Conservation (phyloP, 345 rosid species). For the Eutrema japonicum region DNA sequence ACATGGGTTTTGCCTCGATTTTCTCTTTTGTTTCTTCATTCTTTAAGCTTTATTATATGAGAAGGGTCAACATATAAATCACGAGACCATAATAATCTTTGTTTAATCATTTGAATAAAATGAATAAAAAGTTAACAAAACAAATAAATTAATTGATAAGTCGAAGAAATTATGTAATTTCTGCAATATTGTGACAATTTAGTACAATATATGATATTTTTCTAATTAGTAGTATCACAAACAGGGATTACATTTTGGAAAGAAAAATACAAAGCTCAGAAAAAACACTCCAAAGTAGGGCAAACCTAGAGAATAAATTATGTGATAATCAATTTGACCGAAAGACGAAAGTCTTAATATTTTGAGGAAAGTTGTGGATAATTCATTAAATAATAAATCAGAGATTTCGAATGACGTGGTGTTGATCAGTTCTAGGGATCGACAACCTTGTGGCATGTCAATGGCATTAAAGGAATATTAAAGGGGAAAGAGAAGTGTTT, state of each 20-base stretch:
- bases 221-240: neutral
- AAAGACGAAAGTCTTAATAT: constrained; percentile 24
- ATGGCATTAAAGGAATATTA: constrained; percentile 21
- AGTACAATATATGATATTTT: neutral
- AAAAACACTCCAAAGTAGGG: constrained; percentile 7
- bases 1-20: constrained; percentile 36
- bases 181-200: neutral
- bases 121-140: neutral
- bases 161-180: neutral
- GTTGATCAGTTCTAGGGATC: constrained; percentile 40
- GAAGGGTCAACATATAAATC: constrained; percentile 24
- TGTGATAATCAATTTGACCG: constrained; percentile 13
- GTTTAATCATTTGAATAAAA: constrained; percentile 14
- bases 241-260: constrained; percentile 3
- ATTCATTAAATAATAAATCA: constrained; percentile 27
- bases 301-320: constrained; percentile 14
- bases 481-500: neutral
- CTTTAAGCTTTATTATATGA: neutral
- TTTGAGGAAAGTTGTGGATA: constrained; percentile 12
- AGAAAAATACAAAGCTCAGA: neutral
- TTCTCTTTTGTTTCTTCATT: neutral
- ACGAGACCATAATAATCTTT: constrained; percentile 12
- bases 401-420: constrained; percentile 43
- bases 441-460: constrained; percentile 19
- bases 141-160: neutral